A percentile compares a stretch with the other conserved stretches of the same genome.
Evolutionary conservation across 2,329 filamentous ascomycete species (phyloP).

Genomic region (Ophiostoma sp.): DNA sequence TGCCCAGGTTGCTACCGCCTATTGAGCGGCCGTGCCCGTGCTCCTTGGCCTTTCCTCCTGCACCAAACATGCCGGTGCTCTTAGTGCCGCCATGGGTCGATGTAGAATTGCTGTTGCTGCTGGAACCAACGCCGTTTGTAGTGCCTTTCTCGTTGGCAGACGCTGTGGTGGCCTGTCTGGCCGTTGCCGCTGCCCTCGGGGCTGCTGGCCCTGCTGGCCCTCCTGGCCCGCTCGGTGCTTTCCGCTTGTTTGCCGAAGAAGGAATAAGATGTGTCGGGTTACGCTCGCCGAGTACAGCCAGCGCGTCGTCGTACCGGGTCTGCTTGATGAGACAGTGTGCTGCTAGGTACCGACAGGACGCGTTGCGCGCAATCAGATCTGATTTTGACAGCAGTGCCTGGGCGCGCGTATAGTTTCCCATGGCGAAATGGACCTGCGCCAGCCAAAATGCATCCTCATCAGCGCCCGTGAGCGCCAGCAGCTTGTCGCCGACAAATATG

Average conservation of each 20-base stretch:
- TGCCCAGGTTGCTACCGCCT: conserved; percentile 10
- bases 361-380: conserved; percentile 73
- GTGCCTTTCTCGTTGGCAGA: background rate
- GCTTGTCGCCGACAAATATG: conserved; percentile 95
- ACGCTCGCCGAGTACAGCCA: conserved; percentile 79
- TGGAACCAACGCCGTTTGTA: background rate
- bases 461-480: conserved; percentile 87
- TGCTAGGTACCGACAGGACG: conserved; percentile 86
- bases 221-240: conserved; percentile 41
- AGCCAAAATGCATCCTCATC: conserved; percentile 95
- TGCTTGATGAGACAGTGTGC: conserved; percentile 94
- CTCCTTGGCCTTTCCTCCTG: conserved; percentile 24
- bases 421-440: conserved; percentile 95
- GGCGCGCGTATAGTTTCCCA: conserved; percentile 89
- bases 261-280: conserved; percentile 86
- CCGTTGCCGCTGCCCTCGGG: conserved; percentile 20
- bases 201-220: conserved; percentile 39
- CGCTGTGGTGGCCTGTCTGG: background rate
- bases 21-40: conserved; percentile 14
- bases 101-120: background rate
- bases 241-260: conserved; percentile 59
- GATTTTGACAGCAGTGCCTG: conserved; percentile 79
- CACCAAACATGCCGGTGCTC: conserved; percentile 12
- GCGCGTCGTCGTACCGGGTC: conserved; percentile 80
- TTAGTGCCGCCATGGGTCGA: conserved; percentile 15